Percentiles rank a stretch among this genome's conserved stretches.
These are phyloP conservation scores for Alternaria sp. DNA, from an alignment of 2,329 filamentous ascomycete genomes.

Conservation along the genomic window DNA sequence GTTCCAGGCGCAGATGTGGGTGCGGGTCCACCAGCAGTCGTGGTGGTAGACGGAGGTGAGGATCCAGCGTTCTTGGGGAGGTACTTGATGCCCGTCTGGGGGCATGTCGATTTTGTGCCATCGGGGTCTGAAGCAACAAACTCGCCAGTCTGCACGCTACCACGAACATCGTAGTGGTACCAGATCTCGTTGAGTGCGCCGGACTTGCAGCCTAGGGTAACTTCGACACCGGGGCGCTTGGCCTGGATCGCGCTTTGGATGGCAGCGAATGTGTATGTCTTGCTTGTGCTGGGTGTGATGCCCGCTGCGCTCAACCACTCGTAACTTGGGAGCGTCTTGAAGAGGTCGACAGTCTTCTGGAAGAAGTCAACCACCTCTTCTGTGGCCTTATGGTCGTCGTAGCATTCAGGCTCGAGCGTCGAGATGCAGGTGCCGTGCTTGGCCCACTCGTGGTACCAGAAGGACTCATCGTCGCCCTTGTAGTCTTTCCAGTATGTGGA, in stretches of 20 bases:
- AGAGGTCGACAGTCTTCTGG: slow-evolving; percentile 68
- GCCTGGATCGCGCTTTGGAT: slow-evolving; percentile 65
- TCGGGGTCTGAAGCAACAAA: slow-evolving; percentile 65
- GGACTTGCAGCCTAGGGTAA: slow-evolving; percentile 64
- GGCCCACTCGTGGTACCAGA: slow-evolving; percentile 76
- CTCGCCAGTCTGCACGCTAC: slow-evolving; percentile 64
- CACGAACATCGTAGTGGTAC: slow-evolving; percentile 69
- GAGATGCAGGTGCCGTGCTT: slow-evolving; percentile 78
- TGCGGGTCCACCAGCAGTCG: slow-evolving; percentile 31
- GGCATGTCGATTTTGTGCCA: slow-evolving; percentile 68
- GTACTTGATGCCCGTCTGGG: slow-evolving; percentile 68
- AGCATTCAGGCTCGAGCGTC: slow-evolving; percentile 70
- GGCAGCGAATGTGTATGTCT: slow-evolving; percentile 64
- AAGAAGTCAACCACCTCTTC: slow-evolving; percentile 75
- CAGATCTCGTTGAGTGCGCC: slow-evolving; percentile 61
- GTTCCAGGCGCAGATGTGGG: slow-evolving; percentile 44
- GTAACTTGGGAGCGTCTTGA: slow-evolving; percentile 71
- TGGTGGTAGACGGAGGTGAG: slow-evolving; percentile 37
- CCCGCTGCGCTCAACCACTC: slow-evolving; percentile 66
- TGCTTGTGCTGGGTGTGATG: slow-evolving; percentile 60
- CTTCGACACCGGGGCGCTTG: slow-evolving; percentile 61
- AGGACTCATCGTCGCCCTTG: slow-evolving; percentile 65
- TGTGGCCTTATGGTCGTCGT: slow-evolving; percentile 61
- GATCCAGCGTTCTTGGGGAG: slow-evolving; percentile 59
- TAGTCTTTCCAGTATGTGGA: slow-evolving; percentile 74